Evolutionary conservation across 768 basidiomycete genomes (phyloP).

Genomic region (Lactifluus subvellereus): DNA sequence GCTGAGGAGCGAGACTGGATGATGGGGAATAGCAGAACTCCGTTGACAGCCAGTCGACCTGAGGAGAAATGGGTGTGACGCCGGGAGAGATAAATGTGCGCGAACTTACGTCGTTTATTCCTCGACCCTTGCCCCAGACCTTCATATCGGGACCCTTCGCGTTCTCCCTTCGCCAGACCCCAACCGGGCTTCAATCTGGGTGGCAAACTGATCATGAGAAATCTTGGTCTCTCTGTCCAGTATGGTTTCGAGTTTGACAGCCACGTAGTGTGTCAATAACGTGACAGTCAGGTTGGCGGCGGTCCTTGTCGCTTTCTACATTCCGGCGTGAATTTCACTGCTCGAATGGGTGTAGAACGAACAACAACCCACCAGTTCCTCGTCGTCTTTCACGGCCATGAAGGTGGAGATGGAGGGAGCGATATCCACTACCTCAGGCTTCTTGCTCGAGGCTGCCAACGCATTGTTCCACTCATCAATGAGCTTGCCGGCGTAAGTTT

Average conservation of each 20-base stretch:
- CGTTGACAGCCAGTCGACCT: conserved; percentile 86
- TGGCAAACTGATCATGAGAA: conserved; percentile 78
- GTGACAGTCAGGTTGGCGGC: conserved; percentile 81
- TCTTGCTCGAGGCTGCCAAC: conserved; percentile 46
- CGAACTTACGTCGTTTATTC: conserved; percentile 63
- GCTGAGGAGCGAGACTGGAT: conserved; percentile 87
- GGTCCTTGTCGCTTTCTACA: conserved; percentile 69
- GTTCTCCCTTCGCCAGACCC: conserved; percentile 73
- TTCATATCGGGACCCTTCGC: conserved; percentile 88
- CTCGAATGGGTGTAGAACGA: neutral
- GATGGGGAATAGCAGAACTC: conserved; percentile 94
- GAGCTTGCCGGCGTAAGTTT: conserved; percentile 79
- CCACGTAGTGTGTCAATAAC: conserved; percentile 78
- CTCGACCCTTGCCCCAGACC: conserved; percentile 78
- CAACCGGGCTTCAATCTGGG: conserved; percentile 80
- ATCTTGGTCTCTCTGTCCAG: conserved; percentile 90
- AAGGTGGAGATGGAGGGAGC: conserved; percentile 65
- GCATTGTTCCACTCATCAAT: conserved; percentile 79
- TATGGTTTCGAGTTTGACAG: conserved; percentile 82
- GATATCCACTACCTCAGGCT: conserved; percentile 78
- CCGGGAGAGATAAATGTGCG: conserved; percentile 2
- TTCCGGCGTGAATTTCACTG: conserved; percentile 15
- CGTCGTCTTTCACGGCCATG: conserved; percentile 85
- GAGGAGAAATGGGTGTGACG: conserved; percentile 13
- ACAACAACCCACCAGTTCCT: conserved; percentile 68